A percentile compares a stretch with the other conserved stretches of the same genome.
phyloP scores from a whole-genome alignment of 2,329 filamentous ascomycete species.

The Neodidymelliopsis sp. region DNA sequence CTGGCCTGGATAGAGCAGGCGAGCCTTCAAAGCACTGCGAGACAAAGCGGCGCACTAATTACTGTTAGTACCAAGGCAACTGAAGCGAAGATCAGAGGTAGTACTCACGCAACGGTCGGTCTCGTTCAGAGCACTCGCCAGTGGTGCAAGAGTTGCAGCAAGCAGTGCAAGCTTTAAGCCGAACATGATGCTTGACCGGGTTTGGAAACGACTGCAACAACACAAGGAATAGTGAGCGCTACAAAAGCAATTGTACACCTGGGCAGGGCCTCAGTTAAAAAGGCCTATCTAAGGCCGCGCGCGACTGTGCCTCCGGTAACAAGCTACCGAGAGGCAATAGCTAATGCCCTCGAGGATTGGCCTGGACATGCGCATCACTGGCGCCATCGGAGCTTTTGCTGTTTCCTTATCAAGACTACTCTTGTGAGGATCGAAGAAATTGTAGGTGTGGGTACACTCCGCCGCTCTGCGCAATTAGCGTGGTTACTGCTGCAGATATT shows the following conservation, averaged over 20 bases:
- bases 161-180: constrained; percentile 13
- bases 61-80: not conserved
- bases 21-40: constrained; percentile 9
- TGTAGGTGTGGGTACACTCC: constrained; percentile 2
- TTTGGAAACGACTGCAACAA: not conserved
- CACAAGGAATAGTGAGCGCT: not conserved
- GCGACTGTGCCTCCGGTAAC: not conserved
- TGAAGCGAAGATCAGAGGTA: not conserved
- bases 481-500: not conserved
- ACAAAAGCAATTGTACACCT: not conserved
- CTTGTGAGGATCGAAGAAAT: not conserved
- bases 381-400: constrained; percentile 9
- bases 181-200: constrained; percentile 10
- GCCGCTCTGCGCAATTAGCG: constrained; percentile 3
- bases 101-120: constrained; percentile 13
- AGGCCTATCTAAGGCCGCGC: not conserved
- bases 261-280: not conserved
- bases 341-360: not conserved
- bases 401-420: not conserved
- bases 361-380: not conserved
- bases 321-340: not conserved
- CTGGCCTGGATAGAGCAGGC: constrained; percentile 25
- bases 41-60: constrained; percentile 20
- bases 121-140: not conserved
- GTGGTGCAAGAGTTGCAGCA: constrained; percentile 13